Evolutionary conservation across 106 monocot genomes (phyloP).

Genomic region (Phalaenopsis aphrodite): DNA sequence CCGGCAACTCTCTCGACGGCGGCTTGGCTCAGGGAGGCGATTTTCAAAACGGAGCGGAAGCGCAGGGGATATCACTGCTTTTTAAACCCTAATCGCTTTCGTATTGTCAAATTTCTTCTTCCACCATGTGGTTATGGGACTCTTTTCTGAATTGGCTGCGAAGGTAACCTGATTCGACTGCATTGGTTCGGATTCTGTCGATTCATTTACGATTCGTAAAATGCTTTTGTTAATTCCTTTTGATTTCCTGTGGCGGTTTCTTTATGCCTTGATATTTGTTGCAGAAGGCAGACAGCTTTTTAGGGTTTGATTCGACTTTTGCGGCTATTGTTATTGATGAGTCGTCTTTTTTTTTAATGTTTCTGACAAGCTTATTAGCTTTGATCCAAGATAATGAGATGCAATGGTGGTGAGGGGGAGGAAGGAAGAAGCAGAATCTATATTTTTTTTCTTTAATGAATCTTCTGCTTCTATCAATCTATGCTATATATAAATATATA

Average conservation of each 20-base stretch:
- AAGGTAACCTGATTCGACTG: slow-evolving; percentile 27
- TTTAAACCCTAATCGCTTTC: too few species aligned
- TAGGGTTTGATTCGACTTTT: background rate
- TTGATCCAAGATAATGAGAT: background rate
- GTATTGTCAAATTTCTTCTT: background rate
- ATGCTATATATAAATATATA: too few species aligned
- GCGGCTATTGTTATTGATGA: background rate
- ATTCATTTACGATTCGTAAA: background rate
- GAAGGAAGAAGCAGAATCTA: background rate
- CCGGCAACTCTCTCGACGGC: background rate
- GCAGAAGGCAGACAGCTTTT: background rate
- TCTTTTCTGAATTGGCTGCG: slow-evolving; percentile 83
- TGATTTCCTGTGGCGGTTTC: background rate
- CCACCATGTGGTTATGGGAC: slow-evolving; percentile 70
- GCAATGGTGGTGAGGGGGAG: background rate
- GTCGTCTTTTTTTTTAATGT: background rate
- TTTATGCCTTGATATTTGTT: background rate
- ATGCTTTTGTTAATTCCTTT: background rate
- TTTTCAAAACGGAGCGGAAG: background rate
- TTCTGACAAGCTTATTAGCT: background rate
- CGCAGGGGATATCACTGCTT: background rate
- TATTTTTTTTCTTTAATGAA: too few species aligned
- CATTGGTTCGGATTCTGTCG: background rate
- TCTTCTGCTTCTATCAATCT: too few species aligned
- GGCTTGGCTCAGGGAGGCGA: background rate